These are phyloP conservation scores for Backusella psychrophila DNA, from an alignment of 192 early-diverging fungal genomes.

Conservation along the genomic window DNA sequence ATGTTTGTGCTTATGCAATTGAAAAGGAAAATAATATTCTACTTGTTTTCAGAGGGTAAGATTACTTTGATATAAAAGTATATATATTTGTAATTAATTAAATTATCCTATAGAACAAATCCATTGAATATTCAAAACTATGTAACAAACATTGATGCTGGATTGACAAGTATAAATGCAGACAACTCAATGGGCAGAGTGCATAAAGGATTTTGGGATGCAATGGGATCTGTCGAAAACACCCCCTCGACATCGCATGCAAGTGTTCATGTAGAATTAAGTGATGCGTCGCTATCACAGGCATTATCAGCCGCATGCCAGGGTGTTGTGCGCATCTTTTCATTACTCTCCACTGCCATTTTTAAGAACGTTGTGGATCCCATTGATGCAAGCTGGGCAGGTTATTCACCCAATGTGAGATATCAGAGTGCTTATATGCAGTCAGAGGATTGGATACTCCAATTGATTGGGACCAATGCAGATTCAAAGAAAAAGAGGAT, in stretches of 20 bases:
- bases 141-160: constrained; percentile 45
- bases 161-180: constrained; percentile 15
- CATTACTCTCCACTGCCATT: constrained; percentile 37
- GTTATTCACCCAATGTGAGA: constrained; percentile 26
- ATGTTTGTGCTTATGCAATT: constrained; percentile 49
- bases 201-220: constrained; percentile 53
- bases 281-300: constrained; percentile 41
- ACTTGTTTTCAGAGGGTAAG: constrained; percentile 48
- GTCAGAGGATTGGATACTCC: constrained; percentile 34
- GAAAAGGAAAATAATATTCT: constrained; percentile 55
- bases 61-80: background rate
- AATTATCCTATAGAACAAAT: constrained; percentile 33
- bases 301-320: constrained; percentile 37
- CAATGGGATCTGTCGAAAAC: constrained; percentile 39
- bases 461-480: constrained; percentile 1
- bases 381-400: constrained; percentile 48
- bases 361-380: constrained; percentile 49
- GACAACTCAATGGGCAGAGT: constrained; percentile 42
- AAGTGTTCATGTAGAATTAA: constrained; percentile 41
- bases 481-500: constrained; percentile 35
- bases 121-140: constrained; percentile 57
- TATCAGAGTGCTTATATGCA: constrained; percentile 44
- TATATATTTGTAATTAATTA: background rate
- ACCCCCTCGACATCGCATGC: background rate
- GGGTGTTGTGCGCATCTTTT: constrained; percentile 34